phyloP scores from a whole-genome alignment of 73 alveolate genomes.

The Breviolum minutum region DNA sequence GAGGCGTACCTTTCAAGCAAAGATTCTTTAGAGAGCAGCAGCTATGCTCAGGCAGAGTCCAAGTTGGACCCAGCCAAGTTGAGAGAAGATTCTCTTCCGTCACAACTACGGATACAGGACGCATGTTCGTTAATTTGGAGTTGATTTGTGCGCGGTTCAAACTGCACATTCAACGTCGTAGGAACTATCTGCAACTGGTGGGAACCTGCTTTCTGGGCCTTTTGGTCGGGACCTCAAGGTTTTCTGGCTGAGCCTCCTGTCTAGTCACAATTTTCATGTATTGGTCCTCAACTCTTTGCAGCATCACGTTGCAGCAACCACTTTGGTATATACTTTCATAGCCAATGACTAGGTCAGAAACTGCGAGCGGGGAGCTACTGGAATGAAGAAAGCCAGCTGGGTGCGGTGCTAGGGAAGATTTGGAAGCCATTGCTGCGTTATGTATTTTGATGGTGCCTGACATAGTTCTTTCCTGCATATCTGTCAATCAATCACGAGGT shows the following conservation, averaged over 20 bases:
- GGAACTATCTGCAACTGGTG: conserved; percentile 19
- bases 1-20: too few relatives aligned
- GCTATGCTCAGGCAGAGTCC: conserved; percentile 25
- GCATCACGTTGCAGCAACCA: too few relatives aligned
- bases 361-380: conserved; percentile 76
- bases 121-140: too few relatives aligned
- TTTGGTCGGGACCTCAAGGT: conserved; percentile 3
- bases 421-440: background rate
- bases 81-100: conserved; percentile 53
- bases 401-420: background rate
- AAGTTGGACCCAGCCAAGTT: conserved; percentile 67
- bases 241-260: background rate
- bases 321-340: background rate
- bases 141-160: too few relatives aligned
- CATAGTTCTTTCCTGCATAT: background rate
- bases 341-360: conserved; percentile 30
- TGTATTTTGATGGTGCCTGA: background rate
- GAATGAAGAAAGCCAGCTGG: conserved; percentile 88
- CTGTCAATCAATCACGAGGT: background rate
- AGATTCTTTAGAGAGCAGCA: too few relatives aligned
- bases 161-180: background rate
- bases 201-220: conserved; percentile 31
- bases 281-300: background rate
- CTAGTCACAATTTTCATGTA: background rate
- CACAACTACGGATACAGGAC: conserved; percentile 58